A percentile compares a stretch with the other conserved stretches of the same genome.
Evolutionary conservation across 73 alveolate species (phyloP).

Genomic region (Blepharisma japonicum): DNA sequence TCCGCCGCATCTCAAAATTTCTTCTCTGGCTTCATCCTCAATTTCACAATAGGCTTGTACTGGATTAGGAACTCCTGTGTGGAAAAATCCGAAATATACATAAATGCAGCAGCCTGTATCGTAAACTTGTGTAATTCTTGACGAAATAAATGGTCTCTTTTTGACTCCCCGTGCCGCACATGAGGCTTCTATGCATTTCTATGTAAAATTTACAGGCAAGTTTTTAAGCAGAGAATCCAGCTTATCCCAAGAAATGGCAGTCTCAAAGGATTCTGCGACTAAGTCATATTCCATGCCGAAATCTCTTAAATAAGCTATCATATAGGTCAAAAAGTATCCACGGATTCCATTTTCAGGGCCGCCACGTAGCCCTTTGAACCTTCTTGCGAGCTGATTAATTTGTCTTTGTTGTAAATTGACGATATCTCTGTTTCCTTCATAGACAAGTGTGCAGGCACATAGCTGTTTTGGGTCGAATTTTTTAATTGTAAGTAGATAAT

Average conservation of each 20-base stretch:
- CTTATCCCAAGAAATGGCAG: slow-evolving; percentile 84
- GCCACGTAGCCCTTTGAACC: slow-evolving; percentile 74
- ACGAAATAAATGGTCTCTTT: slow-evolving; percentile 63
- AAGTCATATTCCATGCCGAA: slow-evolving; percentile 65
- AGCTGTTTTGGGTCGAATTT: slow-evolving; percentile 76
- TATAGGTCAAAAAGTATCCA: slow-evolving; percentile 85
- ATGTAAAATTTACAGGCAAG: slow-evolving; percentile 11
- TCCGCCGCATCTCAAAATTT: slow-evolving; percentile 76
- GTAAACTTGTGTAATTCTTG: slow-evolving; percentile 80
- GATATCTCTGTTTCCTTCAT: slow-evolving; percentile 70
- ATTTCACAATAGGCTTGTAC: slow-evolving; percentile 62
- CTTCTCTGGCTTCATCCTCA: slow-evolving; percentile 89
- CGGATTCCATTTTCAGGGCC: slow-evolving; percentile 89
- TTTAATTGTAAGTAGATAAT: slow-evolving; percentile 63
- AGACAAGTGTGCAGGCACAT: slow-evolving; percentile 77
- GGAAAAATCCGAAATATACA: slow-evolving; percentile 77
- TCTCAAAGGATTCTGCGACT: slow-evolving; percentile 83
- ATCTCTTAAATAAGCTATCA: slow-evolving; percentile 89
- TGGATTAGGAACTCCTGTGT: slow-evolving; percentile 56
- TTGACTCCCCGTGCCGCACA: slow-evolving; percentile 42
- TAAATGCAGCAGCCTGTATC: slow-evolving; percentile 88
- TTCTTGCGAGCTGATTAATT: slow-evolving; percentile 54
- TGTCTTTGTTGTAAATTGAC: slow-evolving; percentile 56
- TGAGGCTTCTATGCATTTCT: slow-evolving; percentile 8
- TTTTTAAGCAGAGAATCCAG: slow-evolving; percentile 43